A percentile compares a stretch with the other conserved stretches of the same genome.
These are phyloP conservation scores for Eutypa lata DNA, from an alignment of 2,329 filamentous ascomycete species.

Conservation along the genomic window DNA sequence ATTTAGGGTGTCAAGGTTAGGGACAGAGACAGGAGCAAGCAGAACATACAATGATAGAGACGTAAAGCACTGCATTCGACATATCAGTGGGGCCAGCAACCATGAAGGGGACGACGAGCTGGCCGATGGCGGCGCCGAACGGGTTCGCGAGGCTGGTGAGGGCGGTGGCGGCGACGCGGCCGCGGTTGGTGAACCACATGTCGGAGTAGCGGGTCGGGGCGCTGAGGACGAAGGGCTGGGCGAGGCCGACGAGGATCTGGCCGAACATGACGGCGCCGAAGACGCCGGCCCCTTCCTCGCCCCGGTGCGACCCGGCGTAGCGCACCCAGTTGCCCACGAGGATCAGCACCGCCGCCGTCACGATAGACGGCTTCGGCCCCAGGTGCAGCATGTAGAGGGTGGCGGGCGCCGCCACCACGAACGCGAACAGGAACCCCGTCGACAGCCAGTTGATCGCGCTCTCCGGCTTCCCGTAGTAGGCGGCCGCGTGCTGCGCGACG, in stretches of 20 bases:
- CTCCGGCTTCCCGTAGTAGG: slow-evolving; percentile 73
- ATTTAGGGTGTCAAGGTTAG: slow-evolving; percentile 4
- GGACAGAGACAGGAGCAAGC: not conserved
- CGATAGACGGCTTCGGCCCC: slow-evolving; percentile 75
- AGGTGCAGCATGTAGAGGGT: slow-evolving; percentile 76
- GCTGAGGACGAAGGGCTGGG: slow-evolving; percentile 87
- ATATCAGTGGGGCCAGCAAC: slow-evolving; percentile 62
- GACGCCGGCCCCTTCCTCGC: slow-evolving; percentile 58
- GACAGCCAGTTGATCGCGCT: slow-evolving; percentile 89
- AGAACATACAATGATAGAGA: slow-evolving; percentile 71
- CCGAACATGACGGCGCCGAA: slow-evolving; percentile 84
- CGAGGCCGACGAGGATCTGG: slow-evolving; percentile 83
- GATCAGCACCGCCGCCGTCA: slow-evolving; percentile 68
- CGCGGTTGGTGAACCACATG: slow-evolving; percentile 85
- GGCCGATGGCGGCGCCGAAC: slow-evolving; percentile 82
- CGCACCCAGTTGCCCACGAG: slow-evolving; percentile 89
- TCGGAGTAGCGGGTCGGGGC: slow-evolving; percentile 91
- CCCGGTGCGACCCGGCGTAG: slow-evolving; percentile 62
- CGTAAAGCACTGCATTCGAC: slow-evolving; percentile 79
- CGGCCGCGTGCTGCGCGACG: slow-evolving; percentile 68
- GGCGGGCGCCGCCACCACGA: slow-evolving; percentile 68
- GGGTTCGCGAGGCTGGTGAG: slow-evolving; percentile 84
- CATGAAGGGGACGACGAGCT: slow-evolving; percentile 81
- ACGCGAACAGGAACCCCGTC: slow-evolving; percentile 83
- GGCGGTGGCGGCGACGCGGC: slow-evolving; percentile 84